These are phyloP conservation scores for Brassica incana DNA, from an alignment of 345 rosid genomes.

Conservation along the genomic window DNA sequence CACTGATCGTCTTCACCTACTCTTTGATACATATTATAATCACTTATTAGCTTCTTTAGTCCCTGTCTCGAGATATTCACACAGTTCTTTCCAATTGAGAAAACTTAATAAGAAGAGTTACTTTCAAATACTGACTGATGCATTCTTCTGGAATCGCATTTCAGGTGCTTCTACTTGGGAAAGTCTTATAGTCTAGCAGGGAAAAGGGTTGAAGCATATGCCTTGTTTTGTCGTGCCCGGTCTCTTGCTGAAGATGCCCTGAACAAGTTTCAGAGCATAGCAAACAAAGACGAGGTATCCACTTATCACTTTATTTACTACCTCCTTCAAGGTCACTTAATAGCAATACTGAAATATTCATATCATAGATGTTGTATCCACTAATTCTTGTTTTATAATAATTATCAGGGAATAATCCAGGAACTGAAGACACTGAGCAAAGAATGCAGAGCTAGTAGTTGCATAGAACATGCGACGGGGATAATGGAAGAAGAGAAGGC, in stretches of 20 bases:
- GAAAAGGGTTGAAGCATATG: conserved; percentile 85
- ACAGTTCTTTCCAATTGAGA: not conserved
- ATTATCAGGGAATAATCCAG: conserved; percentile 49
- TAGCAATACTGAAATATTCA: not conserved
- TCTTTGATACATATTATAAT: not conserved
- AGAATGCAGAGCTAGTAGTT: conserved; percentile 82
- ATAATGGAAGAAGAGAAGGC: conserved; percentile 76
- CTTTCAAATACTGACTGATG: not conserved
- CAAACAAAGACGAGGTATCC: conserved; percentile 53
- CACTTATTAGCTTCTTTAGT: not conserved
- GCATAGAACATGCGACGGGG: conserved; percentile 91
- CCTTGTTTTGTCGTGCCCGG: conserved; percentile 68
- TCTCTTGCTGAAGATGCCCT: conserved; percentile 79
- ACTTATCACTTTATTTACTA: conserved; percentile 4
- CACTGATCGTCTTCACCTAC: not conserved
- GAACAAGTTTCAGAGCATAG: conserved; percentile 44
- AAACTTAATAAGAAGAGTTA: not conserved
- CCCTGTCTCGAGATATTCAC: not conserved
- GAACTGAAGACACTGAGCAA: conserved; percentile 62
- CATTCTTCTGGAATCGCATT: conserved; percentile 20
- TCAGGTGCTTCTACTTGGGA: conserved; percentile 94
- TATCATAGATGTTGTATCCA: not conserved
- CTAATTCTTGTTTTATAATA: not conserved
- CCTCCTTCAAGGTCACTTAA: conserved; percentile 2
- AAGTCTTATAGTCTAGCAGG: conserved; percentile 90